Percentiles rank a stretch among this genome's conserved stretches.
Conservation (phyloP, 257 asterid species). For the Mentha longifolia region DNA sequence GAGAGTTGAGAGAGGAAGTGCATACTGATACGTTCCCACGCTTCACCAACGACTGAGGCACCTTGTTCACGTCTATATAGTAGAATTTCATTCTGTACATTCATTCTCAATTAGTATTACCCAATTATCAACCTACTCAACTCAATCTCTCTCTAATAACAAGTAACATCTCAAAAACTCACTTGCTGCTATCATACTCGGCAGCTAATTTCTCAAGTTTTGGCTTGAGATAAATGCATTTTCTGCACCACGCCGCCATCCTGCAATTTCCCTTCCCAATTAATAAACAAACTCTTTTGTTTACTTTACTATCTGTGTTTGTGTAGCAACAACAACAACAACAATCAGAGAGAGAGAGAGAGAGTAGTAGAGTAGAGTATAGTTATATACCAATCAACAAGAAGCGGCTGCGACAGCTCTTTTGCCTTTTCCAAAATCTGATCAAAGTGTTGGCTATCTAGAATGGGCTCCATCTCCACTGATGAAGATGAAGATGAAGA, state of each 20-base stretch:
- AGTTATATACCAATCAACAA: slow-evolving; percentile 91
- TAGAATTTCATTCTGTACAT: slow-evolving; percentile 62
- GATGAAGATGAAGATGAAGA: slow-evolving; percentile 26
- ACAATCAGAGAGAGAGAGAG: neutral
- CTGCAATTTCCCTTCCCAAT: slow-evolving; percentile 34
- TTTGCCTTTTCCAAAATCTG: slow-evolving; percentile 64
- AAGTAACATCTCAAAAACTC: neutral
- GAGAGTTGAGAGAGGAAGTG: neutral
- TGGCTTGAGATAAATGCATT: slow-evolving; percentile 93
- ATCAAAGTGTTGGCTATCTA: slow-evolving; percentile 61
- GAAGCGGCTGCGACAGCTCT: slow-evolving; percentile 65
- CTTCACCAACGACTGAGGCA: slow-evolving; percentile 76
- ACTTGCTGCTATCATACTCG: slow-evolving; percentile 84
- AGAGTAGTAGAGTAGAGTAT: neutral
- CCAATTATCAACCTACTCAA: no score
- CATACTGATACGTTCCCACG: slow-evolving; percentile 87
- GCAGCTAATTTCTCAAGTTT: slow-evolving; percentile 88
- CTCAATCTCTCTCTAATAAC: no score
- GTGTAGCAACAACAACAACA: no score
- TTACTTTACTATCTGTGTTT: no score
- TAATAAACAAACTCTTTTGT: no score
- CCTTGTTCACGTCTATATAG: slow-evolving; percentile 86
- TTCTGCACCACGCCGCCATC: slow-evolving; percentile 99
- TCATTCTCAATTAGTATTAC: no score
- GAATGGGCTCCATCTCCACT: slow-evolving; percentile 62